These are phyloP conservation scores for Petunia hybrid DNA, from an alignment of 305 asterid genomes.

Conservation along the genomic window DNA sequence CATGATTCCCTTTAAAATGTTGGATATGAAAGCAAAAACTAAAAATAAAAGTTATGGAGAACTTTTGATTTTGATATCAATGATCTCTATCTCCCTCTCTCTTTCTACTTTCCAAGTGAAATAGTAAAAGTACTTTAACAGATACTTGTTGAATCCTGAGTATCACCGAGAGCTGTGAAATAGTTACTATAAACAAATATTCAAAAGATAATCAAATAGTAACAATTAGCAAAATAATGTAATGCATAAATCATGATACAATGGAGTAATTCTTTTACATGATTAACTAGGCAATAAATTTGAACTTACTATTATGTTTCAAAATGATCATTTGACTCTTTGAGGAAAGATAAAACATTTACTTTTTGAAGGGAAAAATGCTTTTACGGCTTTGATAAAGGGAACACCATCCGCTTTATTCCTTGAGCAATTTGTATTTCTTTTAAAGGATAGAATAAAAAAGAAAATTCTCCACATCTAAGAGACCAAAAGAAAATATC, in stretches of 20 bases:
- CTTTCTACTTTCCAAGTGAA: background rate
- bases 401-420: background rate
- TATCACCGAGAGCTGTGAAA: background rate
- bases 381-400: background rate
- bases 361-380: background rate
- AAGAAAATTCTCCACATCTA: background rate
- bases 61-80: background rate
- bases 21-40: background rate
- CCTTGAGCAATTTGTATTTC: conserved; percentile 14
- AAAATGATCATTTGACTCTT: background rate
- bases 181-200: background rate
- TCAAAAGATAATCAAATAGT: too few relatives aligned
- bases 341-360: background rate
- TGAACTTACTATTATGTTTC: background rate
- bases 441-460: background rate
- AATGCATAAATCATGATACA: background rate
- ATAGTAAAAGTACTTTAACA: background rate
- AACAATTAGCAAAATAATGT: background rate
- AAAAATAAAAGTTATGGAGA: background rate
- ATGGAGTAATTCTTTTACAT: background rate
- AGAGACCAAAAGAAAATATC: conserved; percentile 6
- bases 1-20: background rate
- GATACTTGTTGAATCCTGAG: background rate
- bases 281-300: background rate
- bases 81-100: background rate